These are phyloP conservation scores for Iris pallida DNA, from an alignment of 116 monocot species.

Conservation along the genomic window DNA sequence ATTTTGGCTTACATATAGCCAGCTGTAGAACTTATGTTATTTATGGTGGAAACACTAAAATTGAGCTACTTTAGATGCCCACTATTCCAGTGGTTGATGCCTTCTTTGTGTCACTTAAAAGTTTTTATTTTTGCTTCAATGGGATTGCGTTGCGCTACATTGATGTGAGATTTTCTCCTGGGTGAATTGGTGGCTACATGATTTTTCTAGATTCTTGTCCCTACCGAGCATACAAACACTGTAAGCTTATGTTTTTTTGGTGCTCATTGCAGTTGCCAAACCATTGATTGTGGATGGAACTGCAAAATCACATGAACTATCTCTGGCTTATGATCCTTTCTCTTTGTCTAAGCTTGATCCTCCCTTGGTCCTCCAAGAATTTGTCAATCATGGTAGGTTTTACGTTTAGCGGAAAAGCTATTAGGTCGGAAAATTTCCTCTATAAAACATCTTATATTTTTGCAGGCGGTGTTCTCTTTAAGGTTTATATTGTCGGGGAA, in stretches of 20 bases:
- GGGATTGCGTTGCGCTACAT: no score
- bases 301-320: slow-evolving; percentile 85
- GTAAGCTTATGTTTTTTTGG: background rate
- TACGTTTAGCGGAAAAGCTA: background rate
- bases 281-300: slow-evolving; percentile 82
- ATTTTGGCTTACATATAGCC: no score
- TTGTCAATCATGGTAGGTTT: slow-evolving; percentile 87
- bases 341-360: slow-evolving; percentile 88
- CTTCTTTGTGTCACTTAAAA: background rate
- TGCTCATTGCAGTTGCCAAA: slow-evolving; percentile 68
- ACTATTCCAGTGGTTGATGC: background rate
- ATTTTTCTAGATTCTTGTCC: background rate
- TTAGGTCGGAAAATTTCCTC: background rate
- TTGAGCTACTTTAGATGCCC: no score
- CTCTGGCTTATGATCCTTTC: slow-evolving; percentile 73
- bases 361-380: slow-evolving; percentile 90
- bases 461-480: slow-evolving; percentile 93
- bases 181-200: background rate
- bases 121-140: background rate
- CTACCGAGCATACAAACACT: background rate
- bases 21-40: no score
- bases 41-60: no score
- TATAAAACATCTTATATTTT: background rate
- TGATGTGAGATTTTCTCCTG: no score
- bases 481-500: slow-evolving; percentile 91